Conservation (phyloP, 2,329 filamentous ascomycete genomes). For the Endocalyx cinctus region DNA sequence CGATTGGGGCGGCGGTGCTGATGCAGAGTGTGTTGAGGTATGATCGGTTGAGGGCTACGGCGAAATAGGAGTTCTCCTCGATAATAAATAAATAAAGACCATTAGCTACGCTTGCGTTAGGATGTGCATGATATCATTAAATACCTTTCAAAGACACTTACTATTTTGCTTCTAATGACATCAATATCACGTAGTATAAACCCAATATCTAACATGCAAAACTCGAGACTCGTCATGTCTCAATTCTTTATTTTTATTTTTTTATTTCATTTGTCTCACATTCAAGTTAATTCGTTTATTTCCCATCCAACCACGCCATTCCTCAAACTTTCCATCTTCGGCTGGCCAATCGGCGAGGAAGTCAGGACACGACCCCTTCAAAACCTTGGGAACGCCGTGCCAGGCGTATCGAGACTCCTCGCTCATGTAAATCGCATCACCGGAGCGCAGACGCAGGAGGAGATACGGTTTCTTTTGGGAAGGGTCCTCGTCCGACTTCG, state of each 20-base stretch:
- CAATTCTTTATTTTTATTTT: too few relatives aligned
- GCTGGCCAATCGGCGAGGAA: slow-evolving; percentile 74
- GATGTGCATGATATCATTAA: too few relatives aligned
- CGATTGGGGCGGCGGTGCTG: slow-evolving; percentile 47
- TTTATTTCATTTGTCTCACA: slow-evolving; percentile 76
- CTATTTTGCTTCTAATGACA: too few relatives aligned
- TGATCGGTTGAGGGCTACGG: slow-evolving; percentile 25
- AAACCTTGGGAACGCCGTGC: slow-evolving; percentile 89
- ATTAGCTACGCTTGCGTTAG: too few relatives aligned
- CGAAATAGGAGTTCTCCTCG: too few relatives aligned
- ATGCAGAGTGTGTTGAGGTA: slow-evolving; percentile 37
- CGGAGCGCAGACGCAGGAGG: slow-evolving; percentile 68
- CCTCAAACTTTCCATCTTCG: slow-evolving; percentile 48
- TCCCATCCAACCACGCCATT: slow-evolving; percentile 83
- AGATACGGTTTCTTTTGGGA: slow-evolving; percentile 43
- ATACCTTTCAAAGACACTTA: too few relatives aligned
- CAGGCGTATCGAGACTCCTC: slow-evolving; percentile 79
- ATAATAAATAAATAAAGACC: too few relatives aligned
- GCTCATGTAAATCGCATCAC: slow-evolving; percentile 89
- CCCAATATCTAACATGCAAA: too few relatives aligned
- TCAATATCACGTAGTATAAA: too few relatives aligned
- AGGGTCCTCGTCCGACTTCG: slow-evolving; percentile 17
- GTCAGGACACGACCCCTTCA: slow-evolving; percentile 72
- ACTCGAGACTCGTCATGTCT: too few relatives aligned
- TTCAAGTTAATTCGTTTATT: slow-evolving; percentile 89